Conservation (phyloP, 148 eudicot genomes). For the Persicaria maculosa region DNA sequence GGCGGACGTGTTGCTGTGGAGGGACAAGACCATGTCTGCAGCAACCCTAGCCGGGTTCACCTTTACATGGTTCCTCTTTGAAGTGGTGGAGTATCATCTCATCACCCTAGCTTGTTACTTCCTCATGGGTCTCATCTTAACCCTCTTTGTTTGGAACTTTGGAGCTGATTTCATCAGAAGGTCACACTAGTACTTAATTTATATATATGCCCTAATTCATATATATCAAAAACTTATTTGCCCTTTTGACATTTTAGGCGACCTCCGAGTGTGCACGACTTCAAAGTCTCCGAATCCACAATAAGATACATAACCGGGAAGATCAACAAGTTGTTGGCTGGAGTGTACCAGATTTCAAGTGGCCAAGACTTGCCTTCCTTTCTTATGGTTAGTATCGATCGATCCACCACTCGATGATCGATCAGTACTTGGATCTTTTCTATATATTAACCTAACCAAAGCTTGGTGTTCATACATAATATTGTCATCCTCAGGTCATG, state of each 20-base stretch:
- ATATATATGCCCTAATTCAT: not conserved
- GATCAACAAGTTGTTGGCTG: slow-evolving; percentile 27
- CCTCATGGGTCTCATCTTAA: slow-evolving; percentile 36
- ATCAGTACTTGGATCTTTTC: not conserved
- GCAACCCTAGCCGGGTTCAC: slow-evolving; percentile 37
- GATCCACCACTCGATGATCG: not conserved
- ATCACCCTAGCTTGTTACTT: slow-evolving; percentile 44
- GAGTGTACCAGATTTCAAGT: slow-evolving; percentile 40
- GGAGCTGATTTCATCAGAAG: slow-evolving; percentile 34
- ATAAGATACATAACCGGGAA: slow-evolving; percentile 27
- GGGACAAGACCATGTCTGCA: slow-evolving; percentile 44
- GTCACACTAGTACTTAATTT: slow-evolving; percentile 13
- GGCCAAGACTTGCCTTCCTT: slow-evolving; percentile 45
- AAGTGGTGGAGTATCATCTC: slow-evolving; percentile 56
- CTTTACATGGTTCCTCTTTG: slow-evolving; percentile 55
- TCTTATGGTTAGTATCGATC: slow-evolving; percentile 32
- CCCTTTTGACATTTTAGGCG: slow-evolving; percentile 26
- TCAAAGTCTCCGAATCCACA: slow-evolving; percentile 41
- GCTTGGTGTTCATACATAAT: too few relatives aligned
- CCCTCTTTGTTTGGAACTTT: slow-evolving; percentile 38
- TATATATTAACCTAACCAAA: not conserved
- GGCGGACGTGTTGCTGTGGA: slow-evolving; percentile 60
- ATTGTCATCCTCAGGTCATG: slow-evolving; percentile 30
- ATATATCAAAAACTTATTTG: not conserved
- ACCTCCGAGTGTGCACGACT: slow-evolving; percentile 36